Evolutionary conservation across 495 filamentous ascomycete genomes (phyloP).

Genomic region (Diplogelasinospora grovesii): DNA sequence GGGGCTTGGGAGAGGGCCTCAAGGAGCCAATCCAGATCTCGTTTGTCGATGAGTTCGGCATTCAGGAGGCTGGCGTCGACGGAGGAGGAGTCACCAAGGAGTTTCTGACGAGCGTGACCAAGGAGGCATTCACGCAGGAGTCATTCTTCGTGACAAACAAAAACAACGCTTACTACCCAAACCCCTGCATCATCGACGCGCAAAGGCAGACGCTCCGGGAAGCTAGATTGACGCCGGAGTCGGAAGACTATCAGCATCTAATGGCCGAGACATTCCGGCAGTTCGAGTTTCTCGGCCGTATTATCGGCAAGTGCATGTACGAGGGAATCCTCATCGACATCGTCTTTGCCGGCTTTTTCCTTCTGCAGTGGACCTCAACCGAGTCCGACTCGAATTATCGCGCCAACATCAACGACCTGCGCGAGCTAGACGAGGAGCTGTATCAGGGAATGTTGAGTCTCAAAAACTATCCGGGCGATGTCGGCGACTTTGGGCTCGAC

Average conservation of each 20-base stretch:
- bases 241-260: slow-evolving; percentile 46
- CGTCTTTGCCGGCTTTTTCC: slow-evolving; percentile 89
- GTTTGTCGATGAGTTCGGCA: slow-evolving; percentile 87
- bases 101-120: slow-evolving; percentile 86
- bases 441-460: slow-evolving; percentile 86
- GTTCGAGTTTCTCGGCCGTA: slow-evolving; percentile 87
- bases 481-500: slow-evolving; percentile 73
- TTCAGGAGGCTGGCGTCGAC: slow-evolving; percentile 88
- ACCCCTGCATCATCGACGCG: slow-evolving; percentile 73
- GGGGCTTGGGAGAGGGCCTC: slow-evolving; percentile 68
- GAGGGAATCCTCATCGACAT: slow-evolving; percentile 96
- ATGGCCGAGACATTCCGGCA: slow-evolving; percentile 59
- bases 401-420: slow-evolving; percentile 85
- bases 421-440: slow-evolving; percentile 86
- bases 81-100: slow-evolving; percentile 97
- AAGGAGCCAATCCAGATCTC: slow-evolving; percentile 98
- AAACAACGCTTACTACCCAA: slow-evolving; percentile 85
- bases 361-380: slow-evolving; percentile 86
- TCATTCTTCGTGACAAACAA: slow-evolving; percentile 74
- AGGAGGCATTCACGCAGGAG: slow-evolving; percentile 65
- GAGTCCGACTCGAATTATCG: slow-evolving; percentile 63
- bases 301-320: slow-evolving; percentile 96
- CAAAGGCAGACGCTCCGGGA: slow-evolving; percentile 51
- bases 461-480: slow-evolving; percentile 82
- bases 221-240: slow-evolving; percentile 44